Percentiles rank a stretch among this genome's conserved stretches.
Evolutionary conservation across 352 stramenopile species (phyloP).

Genomic region (Phytophthora constricta): DNA sequence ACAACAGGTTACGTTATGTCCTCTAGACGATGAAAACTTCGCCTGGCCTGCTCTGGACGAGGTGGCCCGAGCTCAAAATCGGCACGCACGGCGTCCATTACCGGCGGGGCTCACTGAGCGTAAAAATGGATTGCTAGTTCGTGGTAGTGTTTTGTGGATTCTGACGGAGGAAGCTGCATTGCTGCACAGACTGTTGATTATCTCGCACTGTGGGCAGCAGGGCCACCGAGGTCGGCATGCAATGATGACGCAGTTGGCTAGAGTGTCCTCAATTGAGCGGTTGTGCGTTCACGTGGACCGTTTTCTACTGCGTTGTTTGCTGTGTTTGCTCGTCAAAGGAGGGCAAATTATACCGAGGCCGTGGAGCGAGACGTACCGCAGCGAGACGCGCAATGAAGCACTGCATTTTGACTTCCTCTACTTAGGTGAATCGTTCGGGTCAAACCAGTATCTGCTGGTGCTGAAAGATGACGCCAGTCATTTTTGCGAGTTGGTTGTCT

Average conservation of each 20-base stretch:
- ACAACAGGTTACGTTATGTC: background rate
- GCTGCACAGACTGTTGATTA: slow-evolving; percentile 13
- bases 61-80: background rate
- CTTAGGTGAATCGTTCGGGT: slow-evolving; percentile 18
- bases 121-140: background rate
- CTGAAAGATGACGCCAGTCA: slow-evolving; percentile 35
- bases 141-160: slow-evolving; percentile 5
- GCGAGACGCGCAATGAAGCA: slow-evolving; percentile 2
- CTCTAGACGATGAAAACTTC: slow-evolving; percentile 1
- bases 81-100: background rate
- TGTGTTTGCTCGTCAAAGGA: slow-evolving; percentile 15
- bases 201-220: slow-evolving; percentile 18
- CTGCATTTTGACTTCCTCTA: slow-evolving; percentile 18
- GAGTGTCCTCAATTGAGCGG: slow-evolving; percentile 1
- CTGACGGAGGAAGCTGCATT: background rate
- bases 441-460: slow-evolving; percentile 26
- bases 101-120: background rate
- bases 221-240: slow-evolving; percentile 8
- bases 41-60: background rate
- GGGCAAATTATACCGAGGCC: slow-evolving; percentile 10
- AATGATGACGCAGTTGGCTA: slow-evolving; percentile 13
- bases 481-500: slow-evolving; percentile 24
- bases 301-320: slow-evolving; percentile 3
- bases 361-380: slow-evolving; percentile 6
- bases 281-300: background rate